These are phyloP conservation scores for Mycoemilia scoparia DNA, from an alignment of 192 early-diverging fungal genomes.

Conservation along the genomic window DNA sequence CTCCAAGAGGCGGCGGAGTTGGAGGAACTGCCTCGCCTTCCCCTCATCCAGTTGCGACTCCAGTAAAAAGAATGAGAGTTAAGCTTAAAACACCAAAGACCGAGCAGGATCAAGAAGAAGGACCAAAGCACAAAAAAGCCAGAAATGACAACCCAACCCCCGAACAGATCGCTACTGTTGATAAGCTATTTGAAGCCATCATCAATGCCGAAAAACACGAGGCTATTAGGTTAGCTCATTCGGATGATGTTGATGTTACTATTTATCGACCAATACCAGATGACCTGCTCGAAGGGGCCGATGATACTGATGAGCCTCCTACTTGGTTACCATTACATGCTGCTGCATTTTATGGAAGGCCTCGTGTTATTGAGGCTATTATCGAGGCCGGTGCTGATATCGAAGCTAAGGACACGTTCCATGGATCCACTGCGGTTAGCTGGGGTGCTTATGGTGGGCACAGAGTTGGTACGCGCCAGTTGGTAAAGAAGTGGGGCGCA, in stretches of 20 bases:
- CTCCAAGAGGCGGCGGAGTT: too few species aligned
- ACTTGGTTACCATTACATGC: conserved; percentile 79
- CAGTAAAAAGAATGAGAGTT: conserved; percentile 1
- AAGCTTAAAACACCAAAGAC: not conserved
- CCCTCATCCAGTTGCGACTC: too few species aligned
- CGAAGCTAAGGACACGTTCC: conserved; percentile 70
- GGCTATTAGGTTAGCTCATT: conserved; percentile 15
- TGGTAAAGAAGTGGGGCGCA: conserved; percentile 61
- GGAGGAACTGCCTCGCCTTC: too few species aligned
- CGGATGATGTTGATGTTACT: conserved; percentile 13
- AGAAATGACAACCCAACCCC: not conserved
- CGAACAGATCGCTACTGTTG: conserved; percentile 5
- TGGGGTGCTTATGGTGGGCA: conserved; percentile 80
- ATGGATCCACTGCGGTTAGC: conserved; percentile 60
- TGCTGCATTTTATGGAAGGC: conserved; percentile 61
- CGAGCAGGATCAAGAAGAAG: not conserved
- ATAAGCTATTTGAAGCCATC: conserved; percentile 25
- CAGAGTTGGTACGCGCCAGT: conserved; percentile 41
- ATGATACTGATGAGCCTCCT: conserved; percentile 39
- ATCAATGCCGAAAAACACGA: conserved; percentile 18
- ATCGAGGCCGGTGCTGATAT: conserved; percentile 59
- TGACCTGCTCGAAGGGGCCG: conserved; percentile 18
- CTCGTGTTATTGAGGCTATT: conserved; percentile 44
- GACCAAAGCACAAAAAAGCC: conserved; percentile 1
- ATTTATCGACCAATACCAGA: conserved; percentile 19